Conservation (phyloP, 2,329 filamentous ascomycete genomes). For the Colletotrichum truncatum region DNA sequence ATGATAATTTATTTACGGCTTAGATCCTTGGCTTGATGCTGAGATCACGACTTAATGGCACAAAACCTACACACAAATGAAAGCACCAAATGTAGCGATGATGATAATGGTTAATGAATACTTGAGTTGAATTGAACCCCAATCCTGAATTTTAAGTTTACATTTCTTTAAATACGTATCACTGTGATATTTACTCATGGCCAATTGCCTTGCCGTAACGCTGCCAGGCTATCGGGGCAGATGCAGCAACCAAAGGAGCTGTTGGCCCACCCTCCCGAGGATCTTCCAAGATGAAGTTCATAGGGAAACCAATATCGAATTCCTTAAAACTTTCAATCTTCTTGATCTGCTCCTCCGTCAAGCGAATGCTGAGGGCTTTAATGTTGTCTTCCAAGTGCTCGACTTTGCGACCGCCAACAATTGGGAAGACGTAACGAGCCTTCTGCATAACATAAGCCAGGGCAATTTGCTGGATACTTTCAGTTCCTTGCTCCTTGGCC, state of each 20-base stretch:
- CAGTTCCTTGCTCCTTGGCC: conserved; percentile 63
- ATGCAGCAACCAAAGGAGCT: conserved; percentile 8
- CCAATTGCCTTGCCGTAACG: conserved; percentile 22
- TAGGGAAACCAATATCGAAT: conserved; percentile 67
- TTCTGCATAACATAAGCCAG: conserved; percentile 62
- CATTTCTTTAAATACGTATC: neutral
- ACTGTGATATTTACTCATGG: neutral
- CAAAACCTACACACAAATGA: neutral
- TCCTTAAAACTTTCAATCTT: conserved; percentile 61
- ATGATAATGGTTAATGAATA: neutral
- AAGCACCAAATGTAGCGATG: neutral
- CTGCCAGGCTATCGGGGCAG: conserved; percentile 26
- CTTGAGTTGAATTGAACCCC: neutral
- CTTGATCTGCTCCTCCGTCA: conserved; percentile 61
- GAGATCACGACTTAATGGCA: conserved; percentile 2
- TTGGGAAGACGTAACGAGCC: conserved; percentile 61
- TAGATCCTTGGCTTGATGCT: neutral
- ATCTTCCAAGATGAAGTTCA: conserved; percentile 47
- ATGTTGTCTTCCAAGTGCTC: conserved; percentile 65
- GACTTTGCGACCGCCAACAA: conserved; percentile 61
- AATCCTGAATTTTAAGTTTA: neutral
- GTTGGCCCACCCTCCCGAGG: conserved; percentile 28
- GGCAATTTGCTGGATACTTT: conserved; percentile 66
- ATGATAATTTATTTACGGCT: neutral
- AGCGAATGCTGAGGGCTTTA: conserved; percentile 57